Evolutionary conservation across 768 basidiomycete genomes (phyloP).

Genomic region (Gloeostereum incarnatum): DNA sequence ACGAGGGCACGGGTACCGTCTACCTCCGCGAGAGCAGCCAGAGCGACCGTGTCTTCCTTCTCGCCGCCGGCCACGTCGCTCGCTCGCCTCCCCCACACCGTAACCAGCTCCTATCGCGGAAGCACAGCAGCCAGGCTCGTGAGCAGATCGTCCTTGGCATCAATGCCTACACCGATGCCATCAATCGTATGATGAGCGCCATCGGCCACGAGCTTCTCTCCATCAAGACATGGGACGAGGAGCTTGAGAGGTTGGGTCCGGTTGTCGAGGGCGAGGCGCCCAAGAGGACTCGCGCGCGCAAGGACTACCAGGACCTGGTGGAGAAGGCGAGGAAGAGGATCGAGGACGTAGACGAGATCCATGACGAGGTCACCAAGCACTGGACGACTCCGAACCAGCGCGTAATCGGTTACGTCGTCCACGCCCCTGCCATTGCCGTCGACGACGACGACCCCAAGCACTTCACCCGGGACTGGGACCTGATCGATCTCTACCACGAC

Average conservation of each 20-base stretch:
- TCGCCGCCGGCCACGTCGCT: constrained; percentile 17
- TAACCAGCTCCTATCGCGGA: constrained; percentile 8
- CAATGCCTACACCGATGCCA: constrained; percentile 7
- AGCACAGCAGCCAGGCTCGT: constrained; percentile 9
- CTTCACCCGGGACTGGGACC: constrained; percentile 22
- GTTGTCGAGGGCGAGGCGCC: constrained; percentile 4
- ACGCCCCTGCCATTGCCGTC: constrained; percentile 18
- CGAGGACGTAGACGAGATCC: constrained; percentile 14
- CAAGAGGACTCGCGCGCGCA: constrained; percentile 6
- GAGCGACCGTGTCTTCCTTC: constrained; percentile 13
- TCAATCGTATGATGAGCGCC: constrained; percentile 8
- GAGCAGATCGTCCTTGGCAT: constrained; percentile 12
- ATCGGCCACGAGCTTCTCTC: constrained; percentile 2
- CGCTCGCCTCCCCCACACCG: constrained; percentile 7
- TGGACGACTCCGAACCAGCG: constrained; percentile 14
- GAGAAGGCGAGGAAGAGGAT: constrained; percentile 15
- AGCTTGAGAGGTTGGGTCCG: constrained; percentile 11
- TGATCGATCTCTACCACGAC: constrained; percentile 14
- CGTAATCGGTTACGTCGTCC: constrained; percentile 22
- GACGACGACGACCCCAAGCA: constrained; percentile 10
- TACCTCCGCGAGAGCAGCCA: constrained; percentile 15
- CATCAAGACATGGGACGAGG: constrained; percentile 10
- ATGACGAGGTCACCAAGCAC: constrained; percentile 17
- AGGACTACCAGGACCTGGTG: constrained; percentile 13
- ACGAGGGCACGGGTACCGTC: constrained; percentile 16